A percentile compares a stretch with the other conserved stretches of the same genome.
phyloP scores from a whole-genome alignment of 192 early-diverging fungal genomes.

The Chytriomyces sp. region DNA sequence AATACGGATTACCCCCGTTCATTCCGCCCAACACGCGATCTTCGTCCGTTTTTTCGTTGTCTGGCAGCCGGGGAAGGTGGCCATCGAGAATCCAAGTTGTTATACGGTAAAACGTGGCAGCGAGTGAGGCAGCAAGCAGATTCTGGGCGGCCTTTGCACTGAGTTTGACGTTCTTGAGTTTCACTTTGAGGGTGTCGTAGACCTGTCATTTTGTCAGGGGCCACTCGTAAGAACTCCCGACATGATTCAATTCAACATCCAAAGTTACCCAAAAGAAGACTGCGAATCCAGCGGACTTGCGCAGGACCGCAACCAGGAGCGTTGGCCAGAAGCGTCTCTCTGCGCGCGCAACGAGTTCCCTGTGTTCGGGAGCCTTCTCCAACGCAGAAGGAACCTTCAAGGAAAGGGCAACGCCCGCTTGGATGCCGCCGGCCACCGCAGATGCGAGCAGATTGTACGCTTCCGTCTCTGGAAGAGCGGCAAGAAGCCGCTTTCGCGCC shows the following conservation, averaged over 20 bases:
- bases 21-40: constrained; percentile 2
- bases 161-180: not conserved
- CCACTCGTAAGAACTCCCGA: not conserved
- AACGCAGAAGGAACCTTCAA: not conserved
- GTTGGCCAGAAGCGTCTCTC: not conserved
- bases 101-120: not conserved
- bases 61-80: not conserved
- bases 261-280: not conserved
- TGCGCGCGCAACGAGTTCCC: not conserved
- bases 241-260: not conserved
- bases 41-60: not conserved
- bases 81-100: constrained; percentile 13
- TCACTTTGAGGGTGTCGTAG: not conserved
- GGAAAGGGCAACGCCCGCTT: not conserved
- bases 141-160: not conserved
- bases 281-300: constrained; percentile 8
- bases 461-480: not conserved
- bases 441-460: not conserved
- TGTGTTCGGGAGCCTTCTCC: constrained; percentile 2
- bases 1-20: constrained; percentile 5
- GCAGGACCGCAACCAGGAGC: not conserved
- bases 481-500: not conserved
- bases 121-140: not conserved
- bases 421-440: not conserved
- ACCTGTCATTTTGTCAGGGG: not conserved